Evolutionary conservation across 2,329 filamentous ascomycete species (phyloP), one percentile per base, ranked within the genome.

Genomic region (Aspergillus costaricaensis): DNA sequence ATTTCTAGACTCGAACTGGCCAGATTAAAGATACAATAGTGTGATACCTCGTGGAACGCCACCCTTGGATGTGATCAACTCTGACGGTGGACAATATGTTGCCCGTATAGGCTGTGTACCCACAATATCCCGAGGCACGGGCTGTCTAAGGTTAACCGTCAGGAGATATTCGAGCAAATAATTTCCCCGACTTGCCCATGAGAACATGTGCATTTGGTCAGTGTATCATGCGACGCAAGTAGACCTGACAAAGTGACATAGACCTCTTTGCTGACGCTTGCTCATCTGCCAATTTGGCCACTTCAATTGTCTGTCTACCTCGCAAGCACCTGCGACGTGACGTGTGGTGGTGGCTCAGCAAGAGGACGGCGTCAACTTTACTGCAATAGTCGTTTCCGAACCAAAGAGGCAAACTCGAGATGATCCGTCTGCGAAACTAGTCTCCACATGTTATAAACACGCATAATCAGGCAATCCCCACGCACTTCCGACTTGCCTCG

Each of bases 291-390:
- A 9, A 30, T 8, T 19, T 8, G 12, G 7, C 21, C 21, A 10
- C 8, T 15, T 50, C n/a, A n/a, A 10, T 8, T 30, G 47, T 49
- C 23, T 17, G 27, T 49, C 6, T 17, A 48, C 47, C n/a, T 25
- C 14, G 12, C 21, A 30, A 49, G 14, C 15, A 25, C 12, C 14
- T 27, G 23, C 25, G n/a, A 19, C 47, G 25, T 50, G 47, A 50
- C 47, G 47, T 50, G 23, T 49, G 47, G 27, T 27, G 47, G 47
- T 49, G 47, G 47, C 47, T 50, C 47, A 50, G 47, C 47, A 30
- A 32, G 23, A 12, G 21, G 14, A 17, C 47, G 47, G 47, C 47
- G 47, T 32, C 47, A 50, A 17, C 14, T 23, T 15, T 12, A n/a
- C n/a, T 19, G 23, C 47, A 17, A 30, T 30, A 27, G 47, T 17